Percentiles rank a stretch among this genome's conserved stretches.
phyloP scores from a whole-genome alignment of 192 early-diverging fungal species.

The Linnemannia exigua region DNA sequence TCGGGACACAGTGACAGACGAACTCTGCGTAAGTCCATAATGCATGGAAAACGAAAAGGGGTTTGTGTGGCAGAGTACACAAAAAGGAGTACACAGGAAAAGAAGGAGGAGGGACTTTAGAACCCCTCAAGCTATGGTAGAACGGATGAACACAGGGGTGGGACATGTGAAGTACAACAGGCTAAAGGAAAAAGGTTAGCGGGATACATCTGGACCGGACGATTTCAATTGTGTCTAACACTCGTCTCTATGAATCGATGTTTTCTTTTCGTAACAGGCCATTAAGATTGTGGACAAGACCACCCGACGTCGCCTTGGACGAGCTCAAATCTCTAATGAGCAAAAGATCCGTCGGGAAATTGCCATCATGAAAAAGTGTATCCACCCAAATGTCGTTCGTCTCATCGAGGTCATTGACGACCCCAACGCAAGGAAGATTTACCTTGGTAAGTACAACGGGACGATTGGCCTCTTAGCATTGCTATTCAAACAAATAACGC shows the following conservation, averaged over 20 bases:
- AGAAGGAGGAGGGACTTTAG: background rate
- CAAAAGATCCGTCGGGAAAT: constrained; percentile 96
- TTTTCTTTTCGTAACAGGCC: constrained; percentile 32
- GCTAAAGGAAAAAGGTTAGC: background rate
- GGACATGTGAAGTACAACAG: background rate
- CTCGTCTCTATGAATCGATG: no score
- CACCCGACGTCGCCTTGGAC: constrained; percentile 55
- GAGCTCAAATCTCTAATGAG: constrained; percentile 63
- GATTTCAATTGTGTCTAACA: background rate
- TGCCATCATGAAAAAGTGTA: constrained; percentile 96
- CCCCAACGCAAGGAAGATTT: constrained; percentile 90
- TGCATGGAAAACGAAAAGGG: background rate
- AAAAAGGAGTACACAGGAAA: background rate
- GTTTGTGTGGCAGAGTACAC: background rate
- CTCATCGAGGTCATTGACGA: constrained; percentile 97
- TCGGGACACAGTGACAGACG: constrained; percentile 83
- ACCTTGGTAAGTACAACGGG: constrained; percentile 72
- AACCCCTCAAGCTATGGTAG: background rate
- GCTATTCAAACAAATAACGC: background rate
- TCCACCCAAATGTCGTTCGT: constrained; percentile 92
- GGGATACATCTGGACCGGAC: background rate
- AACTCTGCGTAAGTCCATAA: constrained; percentile 74
- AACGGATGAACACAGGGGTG: background rate
- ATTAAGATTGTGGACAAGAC: constrained; percentile 63
- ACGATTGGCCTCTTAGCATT: background rate